phyloP scores from a whole-genome alignment of 2,329 filamentous ascomycete genomes.

The Neonectria coccinea region DNA sequence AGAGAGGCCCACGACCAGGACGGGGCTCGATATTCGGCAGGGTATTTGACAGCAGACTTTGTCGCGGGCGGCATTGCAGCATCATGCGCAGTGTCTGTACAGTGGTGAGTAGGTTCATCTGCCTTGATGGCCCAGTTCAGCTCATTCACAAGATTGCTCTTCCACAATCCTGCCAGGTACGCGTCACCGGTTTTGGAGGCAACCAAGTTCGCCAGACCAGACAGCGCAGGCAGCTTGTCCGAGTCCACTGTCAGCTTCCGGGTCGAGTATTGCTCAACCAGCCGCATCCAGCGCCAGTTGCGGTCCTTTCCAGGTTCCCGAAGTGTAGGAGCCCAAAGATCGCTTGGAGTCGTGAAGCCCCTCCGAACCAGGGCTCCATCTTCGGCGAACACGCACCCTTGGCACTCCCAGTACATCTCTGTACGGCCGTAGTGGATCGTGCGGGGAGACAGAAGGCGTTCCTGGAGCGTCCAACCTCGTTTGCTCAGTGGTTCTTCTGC shows the following conservation, averaged over 20 bases:
- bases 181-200: not conserved
- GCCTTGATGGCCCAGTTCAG: not conserved
- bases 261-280: not conserved
- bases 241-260: not conserved
- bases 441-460: slow-evolving; percentile 31
- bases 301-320: not conserved
- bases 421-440: slow-evolving; percentile 24
- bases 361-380: not conserved
- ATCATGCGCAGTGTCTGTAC: not conserved
- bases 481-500: slow-evolving; percentile 28
- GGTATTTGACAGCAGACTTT: not conserved
- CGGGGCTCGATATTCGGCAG: not conserved
- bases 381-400: slow-evolving; percentile 20
- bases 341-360: not conserved
- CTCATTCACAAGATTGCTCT: not conserved
- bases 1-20: not conserved
- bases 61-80: not conserved
- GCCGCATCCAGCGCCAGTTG: not conserved
- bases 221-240: not conserved
- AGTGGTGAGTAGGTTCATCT: not conserved
- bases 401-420: slow-evolving; percentile 34
- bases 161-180: not conserved
- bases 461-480: slow-evolving; percentile 35
- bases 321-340: not conserved
- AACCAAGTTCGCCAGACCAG: not conserved